phyloP scores from a whole-genome alignment of 2,329 filamentous ascomycete genomes.

The Madurella mycetomatis region DNA sequence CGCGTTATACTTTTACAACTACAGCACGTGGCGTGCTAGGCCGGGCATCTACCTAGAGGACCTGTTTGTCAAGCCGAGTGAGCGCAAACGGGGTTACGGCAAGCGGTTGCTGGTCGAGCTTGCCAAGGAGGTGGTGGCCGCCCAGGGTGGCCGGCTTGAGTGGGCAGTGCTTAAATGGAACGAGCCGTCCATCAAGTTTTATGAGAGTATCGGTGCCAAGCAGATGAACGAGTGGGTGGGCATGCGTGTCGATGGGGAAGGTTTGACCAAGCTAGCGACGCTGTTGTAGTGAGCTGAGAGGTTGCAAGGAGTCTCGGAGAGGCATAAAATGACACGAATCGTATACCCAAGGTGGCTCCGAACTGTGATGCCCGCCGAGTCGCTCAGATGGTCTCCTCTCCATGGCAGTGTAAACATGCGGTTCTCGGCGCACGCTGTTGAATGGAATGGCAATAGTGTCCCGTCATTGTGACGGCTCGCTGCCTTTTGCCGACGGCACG shows the following conservation, averaged over 20 bases:
- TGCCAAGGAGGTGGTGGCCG: constrained; percentile 71
- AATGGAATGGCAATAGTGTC: neutral
- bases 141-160: constrained; percentile 72
- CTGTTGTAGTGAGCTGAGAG: constrained; percentile 33
- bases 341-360: too few species aligned
- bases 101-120: constrained; percentile 68
- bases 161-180: constrained; percentile 96
- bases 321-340: too few species aligned
- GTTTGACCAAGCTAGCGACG: constrained; percentile 55
- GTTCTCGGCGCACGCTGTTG: too few species aligned
- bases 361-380: too few species aligned
- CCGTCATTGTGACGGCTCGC: constrained; percentile 4
- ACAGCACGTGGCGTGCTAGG: constrained; percentile 84
- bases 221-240: constrained; percentile 68
- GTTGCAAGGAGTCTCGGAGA: neutral
- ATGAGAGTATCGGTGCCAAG: constrained; percentile 64
- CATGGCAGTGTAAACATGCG: too few species aligned
- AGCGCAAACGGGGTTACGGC: constrained; percentile 75
- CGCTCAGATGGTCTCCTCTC: too few species aligned
- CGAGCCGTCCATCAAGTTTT: constrained; percentile 82
- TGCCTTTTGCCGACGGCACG: constrained; percentile 2
- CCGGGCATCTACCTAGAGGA: constrained; percentile 93
- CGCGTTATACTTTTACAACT: constrained; percentile 93
- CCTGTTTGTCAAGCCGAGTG: constrained; percentile 70
- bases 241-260: constrained; percentile 68